Evolutionary conservation across 495 filamentous ascomycete genomes (phyloP), one percentile per base, ranked within the genome.

Genomic region (Hyaloscypha variabilis): DNA sequence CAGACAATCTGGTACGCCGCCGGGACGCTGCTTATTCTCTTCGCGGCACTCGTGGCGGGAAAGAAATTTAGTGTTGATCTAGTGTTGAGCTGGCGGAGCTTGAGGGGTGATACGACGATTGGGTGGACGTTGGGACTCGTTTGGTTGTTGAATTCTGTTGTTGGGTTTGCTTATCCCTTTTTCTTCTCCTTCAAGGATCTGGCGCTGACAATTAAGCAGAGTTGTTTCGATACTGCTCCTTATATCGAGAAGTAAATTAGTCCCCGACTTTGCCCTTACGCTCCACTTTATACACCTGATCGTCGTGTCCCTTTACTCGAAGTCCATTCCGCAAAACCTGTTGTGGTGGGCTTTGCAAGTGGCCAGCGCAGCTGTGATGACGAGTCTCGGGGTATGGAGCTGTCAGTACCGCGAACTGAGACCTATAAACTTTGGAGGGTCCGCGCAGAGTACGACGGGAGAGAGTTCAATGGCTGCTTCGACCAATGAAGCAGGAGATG

Each of bases 251-350:
- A 93, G 89, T 28, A 97, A 97, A 73, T 87, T 97, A 39, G 88
- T 97, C 34, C 91, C 90, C 65, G 95, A 99, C 75, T 99, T 99
- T 75, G 88, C 92, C 8, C 82, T 97, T 25, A 96, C 95, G 1
- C 84, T 95, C 26, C 93, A 97, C 78, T 86, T 90, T 76, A 79
- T 97, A 31, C 92, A 97, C 69, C 84, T 97, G n/a, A 65, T 96
- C 61, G 75, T 91, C 67, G 90, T 90, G 2, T 86, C 83, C 10
- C 71, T 96, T 2, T 97, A 97, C 72, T 87, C 93, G 21, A 84
- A 83, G 55, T 80, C 85, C 1, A 68, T 98, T 5, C 96, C 96
- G 6, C 76, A 79, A 6, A 88, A 92, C 69, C 74, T 83, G 57
- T 88, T 94, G 57, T 99, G 95, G 95, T 99, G 95, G 95, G 79